Percentiles rank a stretch among this genome's conserved stretches.
These are phyloP conservation scores for Aphanomyces astaci DNA, from an alignment of 352 stramenopile genomes.

Conservation along the genomic window DNA sequence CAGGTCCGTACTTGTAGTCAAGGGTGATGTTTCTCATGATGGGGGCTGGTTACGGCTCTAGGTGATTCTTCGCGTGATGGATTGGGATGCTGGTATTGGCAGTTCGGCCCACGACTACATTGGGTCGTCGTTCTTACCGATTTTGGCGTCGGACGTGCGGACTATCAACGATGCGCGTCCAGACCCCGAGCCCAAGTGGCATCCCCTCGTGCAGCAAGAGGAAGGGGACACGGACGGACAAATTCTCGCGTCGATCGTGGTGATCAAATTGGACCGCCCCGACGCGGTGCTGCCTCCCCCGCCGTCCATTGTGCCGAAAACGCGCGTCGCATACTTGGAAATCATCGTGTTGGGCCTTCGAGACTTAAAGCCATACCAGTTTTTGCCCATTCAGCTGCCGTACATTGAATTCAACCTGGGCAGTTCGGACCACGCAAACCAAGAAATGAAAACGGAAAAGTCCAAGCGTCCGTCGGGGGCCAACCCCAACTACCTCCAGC, in stretches of 20 bases:
- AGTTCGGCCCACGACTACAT: conserved; percentile 16
- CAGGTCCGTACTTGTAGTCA: conserved; percentile 31
- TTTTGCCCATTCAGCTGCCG: conserved; percentile 80
- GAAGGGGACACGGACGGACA: conserved; percentile 68
- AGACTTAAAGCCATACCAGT: conserved; percentile 83
- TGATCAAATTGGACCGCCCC: conserved; percentile 63
- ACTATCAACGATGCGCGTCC: conserved; percentile 22
- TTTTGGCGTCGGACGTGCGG: conserved; percentile 38
- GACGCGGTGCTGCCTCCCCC: conserved; percentile 50
- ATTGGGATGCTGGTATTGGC: conserved; percentile 39
- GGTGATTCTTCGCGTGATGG: conserved; percentile 70
- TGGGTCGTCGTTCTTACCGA: conserved; percentile 36
- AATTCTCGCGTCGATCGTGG: conserved; percentile 63
- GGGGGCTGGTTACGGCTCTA: not conserved
- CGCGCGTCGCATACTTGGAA: conserved; percentile 70
- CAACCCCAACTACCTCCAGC: conserved; percentile 87
- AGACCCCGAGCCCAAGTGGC: conserved; percentile 66
- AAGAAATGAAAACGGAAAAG: conserved; percentile 83
- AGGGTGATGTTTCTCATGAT: not conserved
- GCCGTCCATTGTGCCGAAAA: conserved; percentile 48
- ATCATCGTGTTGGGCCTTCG: conserved; percentile 79
- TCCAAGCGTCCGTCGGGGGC: conserved; percentile 72
- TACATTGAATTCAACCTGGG: conserved; percentile 85
- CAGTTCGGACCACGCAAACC: conserved; percentile 60
- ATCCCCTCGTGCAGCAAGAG: conserved; percentile 68